Conservation (phyloP, 306 rosid species). For the Cicer judaicum region DNA sequence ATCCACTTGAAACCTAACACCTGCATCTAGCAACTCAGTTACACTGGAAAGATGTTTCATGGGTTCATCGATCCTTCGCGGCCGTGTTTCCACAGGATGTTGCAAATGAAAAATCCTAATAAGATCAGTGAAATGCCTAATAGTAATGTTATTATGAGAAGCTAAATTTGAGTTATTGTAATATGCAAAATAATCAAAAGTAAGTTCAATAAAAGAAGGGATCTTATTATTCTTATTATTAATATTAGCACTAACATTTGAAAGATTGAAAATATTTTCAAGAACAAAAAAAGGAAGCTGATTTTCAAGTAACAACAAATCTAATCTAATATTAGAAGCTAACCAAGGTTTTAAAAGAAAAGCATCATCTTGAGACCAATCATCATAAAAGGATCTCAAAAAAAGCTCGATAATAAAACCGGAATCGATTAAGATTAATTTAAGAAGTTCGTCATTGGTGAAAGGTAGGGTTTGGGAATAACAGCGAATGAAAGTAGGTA, state of each 20-base stretch:
- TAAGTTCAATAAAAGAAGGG: conserved; percentile 38
- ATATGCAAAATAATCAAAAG: conserved; percentile 11
- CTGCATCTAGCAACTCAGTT: conserved; percentile 45
- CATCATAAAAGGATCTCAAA: neutral
- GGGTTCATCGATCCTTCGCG: neutral
- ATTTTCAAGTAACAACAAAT: conserved; percentile 47
- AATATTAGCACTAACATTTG: neutral
- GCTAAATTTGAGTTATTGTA: conserved; percentile 27
- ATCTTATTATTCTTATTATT: neutral
- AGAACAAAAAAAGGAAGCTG: conserved; percentile 44
- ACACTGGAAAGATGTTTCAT: conserved; percentile 31
- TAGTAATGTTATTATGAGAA: neutral
- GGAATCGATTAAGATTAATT: conserved; percentile 40
- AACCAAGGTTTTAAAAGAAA: conserved; percentile 33
- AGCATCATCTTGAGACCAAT: neutral
- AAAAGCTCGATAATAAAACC: conserved; percentile 43
- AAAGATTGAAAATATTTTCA: neutral
- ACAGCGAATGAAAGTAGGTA: neutral
- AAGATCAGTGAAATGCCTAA: conserved; percentile 51
- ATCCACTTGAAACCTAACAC: conserved; percentile 37
- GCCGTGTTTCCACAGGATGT: neutral
- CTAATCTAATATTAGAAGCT: neutral
- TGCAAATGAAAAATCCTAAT: conserved; percentile 44
- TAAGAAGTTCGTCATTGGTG: conserved; percentile 26
- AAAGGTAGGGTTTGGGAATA: conserved; percentile 22